phyloP scores from a whole-genome alignment of 768 basidiomycete genomes.

The Tylopilus intermedius region DNA sequence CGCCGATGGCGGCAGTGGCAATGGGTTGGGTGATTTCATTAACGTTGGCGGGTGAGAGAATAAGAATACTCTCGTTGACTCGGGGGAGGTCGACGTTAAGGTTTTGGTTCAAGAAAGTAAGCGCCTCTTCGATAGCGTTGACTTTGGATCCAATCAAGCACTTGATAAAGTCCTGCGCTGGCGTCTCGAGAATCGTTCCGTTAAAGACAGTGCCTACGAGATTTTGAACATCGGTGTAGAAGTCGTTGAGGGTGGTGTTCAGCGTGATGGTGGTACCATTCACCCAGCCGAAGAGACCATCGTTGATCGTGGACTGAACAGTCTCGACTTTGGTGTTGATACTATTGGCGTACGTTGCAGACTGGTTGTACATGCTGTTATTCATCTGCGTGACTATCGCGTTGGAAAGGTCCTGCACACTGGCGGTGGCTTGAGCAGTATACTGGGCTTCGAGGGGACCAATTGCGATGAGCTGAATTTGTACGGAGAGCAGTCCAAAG shows the following conservation, averaged over 20 bases:
- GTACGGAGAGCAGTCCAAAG: slow-evolving; percentile 79
- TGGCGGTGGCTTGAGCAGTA: slow-evolving; percentile 52
- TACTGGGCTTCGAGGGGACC: slow-evolving; percentile 69
- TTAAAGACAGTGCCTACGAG: slow-evolving; percentile 78
- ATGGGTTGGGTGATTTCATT: slow-evolving; percentile 77
- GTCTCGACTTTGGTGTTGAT: slow-evolving; percentile 68
- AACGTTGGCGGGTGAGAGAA: slow-evolving; percentile 68
- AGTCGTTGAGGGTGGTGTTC: slow-evolving; percentile 79
- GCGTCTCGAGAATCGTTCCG: slow-evolving; percentile 73
- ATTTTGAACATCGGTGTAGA: slow-evolving; percentile 82
- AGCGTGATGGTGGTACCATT: slow-evolving; percentile 83
- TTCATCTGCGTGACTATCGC: slow-evolving; percentile 76
- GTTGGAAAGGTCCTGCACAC: slow-evolving; percentile 61
- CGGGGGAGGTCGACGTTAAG: slow-evolving; percentile 75
- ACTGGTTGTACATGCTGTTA: slow-evolving; percentile 77
- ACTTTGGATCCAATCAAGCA: slow-evolving; percentile 94
- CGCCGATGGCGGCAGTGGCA: slow-evolving; percentile 74
- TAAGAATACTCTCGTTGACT: slow-evolving; percentile 68
- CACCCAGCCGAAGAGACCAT: slow-evolving; percentile 92
- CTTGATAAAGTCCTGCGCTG: slow-evolving; percentile 80
- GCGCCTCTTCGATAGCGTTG: slow-evolving; percentile 74
- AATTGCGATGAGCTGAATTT: slow-evolving; percentile 82
- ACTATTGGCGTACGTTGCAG: slow-evolving; percentile 66
- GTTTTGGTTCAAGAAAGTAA: slow-evolving; percentile 90
- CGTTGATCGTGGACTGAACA: slow-evolving; percentile 74